Evolutionary conservation across 306 rosid species (phyloP).

Genomic region (Parietaria judaica): DNA sequence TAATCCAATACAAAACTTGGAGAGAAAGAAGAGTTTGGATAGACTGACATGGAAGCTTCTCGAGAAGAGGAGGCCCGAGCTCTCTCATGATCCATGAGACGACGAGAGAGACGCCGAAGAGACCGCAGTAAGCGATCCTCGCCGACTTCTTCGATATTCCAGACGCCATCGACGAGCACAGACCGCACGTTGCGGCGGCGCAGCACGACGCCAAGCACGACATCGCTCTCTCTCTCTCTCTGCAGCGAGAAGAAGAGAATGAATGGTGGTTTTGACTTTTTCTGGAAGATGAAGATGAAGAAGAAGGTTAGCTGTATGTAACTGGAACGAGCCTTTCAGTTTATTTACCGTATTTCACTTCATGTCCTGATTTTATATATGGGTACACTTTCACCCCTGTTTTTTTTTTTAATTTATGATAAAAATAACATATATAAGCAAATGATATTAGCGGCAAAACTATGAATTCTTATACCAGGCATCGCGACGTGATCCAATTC

Average conservation of each 20-base stretch:
- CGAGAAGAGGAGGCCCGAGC: constrained; percentile 72
- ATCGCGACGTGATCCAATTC: no score
- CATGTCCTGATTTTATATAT: no score
- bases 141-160: constrained; percentile 82
- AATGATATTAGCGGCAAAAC: no score
- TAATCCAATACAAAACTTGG: no score
- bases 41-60: constrained; percentile 72
- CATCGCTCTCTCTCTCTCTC: constrained; percentile 30
- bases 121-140: constrained; percentile 77
- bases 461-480: no score
- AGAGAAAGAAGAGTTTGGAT: no score
- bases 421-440: no score
- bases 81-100: constrained; percentile 88
- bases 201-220: constrained; percentile 66
- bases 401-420: no score
- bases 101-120: constrained; percentile 70
- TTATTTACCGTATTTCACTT: no score
- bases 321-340: background rate
- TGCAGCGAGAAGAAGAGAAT: no score
- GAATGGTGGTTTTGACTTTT: background rate
- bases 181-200: constrained; percentile 59
- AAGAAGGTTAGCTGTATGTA: background rate
- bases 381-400: no score
- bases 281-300: no score
- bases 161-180: constrained; percentile 70